Conservation (phyloP, 1,284 basidiomycete species). For the Cronartium ribicola region DNA sequence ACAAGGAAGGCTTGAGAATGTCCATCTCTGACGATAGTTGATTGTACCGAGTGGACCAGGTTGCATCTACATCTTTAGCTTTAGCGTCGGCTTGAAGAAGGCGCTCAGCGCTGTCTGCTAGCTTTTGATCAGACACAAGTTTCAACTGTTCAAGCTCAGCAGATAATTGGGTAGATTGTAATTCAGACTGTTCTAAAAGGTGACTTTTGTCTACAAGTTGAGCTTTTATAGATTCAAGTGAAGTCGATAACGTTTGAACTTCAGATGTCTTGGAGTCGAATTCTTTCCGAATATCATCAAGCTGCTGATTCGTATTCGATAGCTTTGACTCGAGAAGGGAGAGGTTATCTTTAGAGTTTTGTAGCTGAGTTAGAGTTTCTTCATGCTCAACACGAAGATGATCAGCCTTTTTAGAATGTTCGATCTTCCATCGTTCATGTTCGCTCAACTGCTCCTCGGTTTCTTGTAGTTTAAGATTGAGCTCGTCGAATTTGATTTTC, state of each 20-base stretch:
- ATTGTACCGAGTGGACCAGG: not conserved
- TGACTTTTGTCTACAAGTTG: conserved; percentile 1
- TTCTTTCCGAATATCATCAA: conserved; percentile 9
- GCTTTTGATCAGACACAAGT: not conserved
- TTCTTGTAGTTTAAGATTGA: not conserved
- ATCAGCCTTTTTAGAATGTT: not conserved
- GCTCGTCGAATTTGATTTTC: not conserved
- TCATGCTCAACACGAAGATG: conserved; percentile 10
- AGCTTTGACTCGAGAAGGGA: conserved; percentile 6
- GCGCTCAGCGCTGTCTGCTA: not conserved
- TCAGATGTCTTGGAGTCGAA: conserved; percentile 17
- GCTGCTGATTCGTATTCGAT: not conserved
- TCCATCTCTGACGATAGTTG: not conserved
- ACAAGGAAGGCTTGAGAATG: not conserved
- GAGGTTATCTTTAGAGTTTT: not conserved
- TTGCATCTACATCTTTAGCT: not conserved
- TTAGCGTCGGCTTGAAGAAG: not conserved
- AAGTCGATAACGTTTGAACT: conserved; percentile 14
- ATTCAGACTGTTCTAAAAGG: conserved; percentile 12
- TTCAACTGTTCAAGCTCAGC: not conserved
- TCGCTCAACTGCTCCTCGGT: not conserved
- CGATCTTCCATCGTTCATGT: conserved; percentile 8
- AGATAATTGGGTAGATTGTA: not conserved
- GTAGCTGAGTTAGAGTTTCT: conserved; percentile 10
- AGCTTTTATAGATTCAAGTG: conserved; percentile 6